phyloP scores from a whole-genome alignment of 1,139 yeast species.

The Candida smagusa region DNA sequence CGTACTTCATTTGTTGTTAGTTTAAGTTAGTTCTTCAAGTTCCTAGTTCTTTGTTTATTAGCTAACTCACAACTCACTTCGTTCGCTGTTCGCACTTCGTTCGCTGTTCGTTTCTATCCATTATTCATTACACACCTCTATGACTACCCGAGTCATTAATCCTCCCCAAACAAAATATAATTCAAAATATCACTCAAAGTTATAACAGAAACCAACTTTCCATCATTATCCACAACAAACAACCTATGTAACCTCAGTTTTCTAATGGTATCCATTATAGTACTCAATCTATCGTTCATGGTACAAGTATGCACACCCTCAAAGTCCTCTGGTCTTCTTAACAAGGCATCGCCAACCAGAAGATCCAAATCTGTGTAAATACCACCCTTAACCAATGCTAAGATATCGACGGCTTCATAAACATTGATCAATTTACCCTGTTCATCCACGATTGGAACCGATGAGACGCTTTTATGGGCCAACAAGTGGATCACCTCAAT shows the following conservation, averaged over 20 bases:
- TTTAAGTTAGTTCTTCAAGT: no score
- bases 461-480: slow-evolving; percentile 76
- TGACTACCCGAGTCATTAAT: slow-evolving; percentile 15
- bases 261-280: slow-evolving; percentile 91
- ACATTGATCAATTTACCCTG: slow-evolving; percentile 75
- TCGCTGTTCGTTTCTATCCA: no score
- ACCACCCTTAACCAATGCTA: slow-evolving; percentile 92
- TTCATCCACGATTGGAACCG: slow-evolving; percentile 90
- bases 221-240: slow-evolving; percentile 84
- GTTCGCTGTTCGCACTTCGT: no score
- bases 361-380: slow-evolving; percentile 86
- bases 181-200: slow-evolving; percentile 88
- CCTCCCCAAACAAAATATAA: slow-evolving; percentile 74
- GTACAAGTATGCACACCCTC: slow-evolving; percentile 99
- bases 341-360: slow-evolving; percentile 93
- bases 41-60: no score
- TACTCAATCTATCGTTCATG: slow-evolving; percentile 77
- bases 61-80: no score
- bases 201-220: slow-evolving; percentile 75
- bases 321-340: slow-evolving; percentile 93
- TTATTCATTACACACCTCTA: no score
- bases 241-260: slow-evolving; percentile 88
- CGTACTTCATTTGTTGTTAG: no score
- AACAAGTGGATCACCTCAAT: slow-evolving; percentile 87
- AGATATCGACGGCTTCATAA: slow-evolving; percentile 93